Percentiles rank a stretch among this genome's conserved stretches.
phyloP scores from a whole-genome alignment of 192 early-diverging fungal genomes.

The Mortierella claussenii region DNA sequence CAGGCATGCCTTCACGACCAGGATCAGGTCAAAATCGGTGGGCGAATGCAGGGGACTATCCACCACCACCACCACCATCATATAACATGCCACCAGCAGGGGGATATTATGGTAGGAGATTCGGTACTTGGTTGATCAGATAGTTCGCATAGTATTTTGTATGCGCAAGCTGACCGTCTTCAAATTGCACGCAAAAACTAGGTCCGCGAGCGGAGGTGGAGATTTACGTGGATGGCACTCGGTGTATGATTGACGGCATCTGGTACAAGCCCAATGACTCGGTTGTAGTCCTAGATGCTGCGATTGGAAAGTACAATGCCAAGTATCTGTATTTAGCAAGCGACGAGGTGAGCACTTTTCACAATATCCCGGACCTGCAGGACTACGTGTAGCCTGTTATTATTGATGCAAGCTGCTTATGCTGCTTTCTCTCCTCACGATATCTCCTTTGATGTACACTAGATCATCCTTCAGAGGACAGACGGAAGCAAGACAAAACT shows the following conservation, averaged over 20 bases:
- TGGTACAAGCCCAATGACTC: constrained; percentile 46
- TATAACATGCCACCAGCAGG: constrained; percentile 18
- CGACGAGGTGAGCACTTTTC: constrained; percentile 21
- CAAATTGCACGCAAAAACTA: too few species aligned
- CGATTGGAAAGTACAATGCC: constrained; percentile 45
- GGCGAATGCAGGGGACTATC: constrained; percentile 19
- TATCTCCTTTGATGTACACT: too few species aligned
- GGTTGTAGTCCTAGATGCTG: constrained; percentile 44
- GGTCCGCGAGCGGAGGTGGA: constrained; percentile 32
- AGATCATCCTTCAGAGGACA: constrained; percentile 49
- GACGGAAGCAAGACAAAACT: constrained; percentile 44
- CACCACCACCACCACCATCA: constrained; percentile 3
- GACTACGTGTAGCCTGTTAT: too few species aligned
- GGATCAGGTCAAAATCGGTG: constrained; percentile 14
- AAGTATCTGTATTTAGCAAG: constrained; percentile 30
- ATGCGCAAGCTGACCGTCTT: too few species aligned
- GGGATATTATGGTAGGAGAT: constrained; percentile 33
- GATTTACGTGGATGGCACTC: constrained; percentile 39
- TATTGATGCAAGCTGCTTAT: background rate
- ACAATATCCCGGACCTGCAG: background rate
- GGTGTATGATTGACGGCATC: constrained; percentile 47
- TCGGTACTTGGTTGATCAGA: background rate
- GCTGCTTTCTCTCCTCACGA: background rate
- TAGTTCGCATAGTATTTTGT: background rate
- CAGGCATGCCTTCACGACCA: background rate